phyloP scores from a whole-genome alignment of 2,329 filamentous ascomycete genomes.

The Alternaria sp. region DNA sequence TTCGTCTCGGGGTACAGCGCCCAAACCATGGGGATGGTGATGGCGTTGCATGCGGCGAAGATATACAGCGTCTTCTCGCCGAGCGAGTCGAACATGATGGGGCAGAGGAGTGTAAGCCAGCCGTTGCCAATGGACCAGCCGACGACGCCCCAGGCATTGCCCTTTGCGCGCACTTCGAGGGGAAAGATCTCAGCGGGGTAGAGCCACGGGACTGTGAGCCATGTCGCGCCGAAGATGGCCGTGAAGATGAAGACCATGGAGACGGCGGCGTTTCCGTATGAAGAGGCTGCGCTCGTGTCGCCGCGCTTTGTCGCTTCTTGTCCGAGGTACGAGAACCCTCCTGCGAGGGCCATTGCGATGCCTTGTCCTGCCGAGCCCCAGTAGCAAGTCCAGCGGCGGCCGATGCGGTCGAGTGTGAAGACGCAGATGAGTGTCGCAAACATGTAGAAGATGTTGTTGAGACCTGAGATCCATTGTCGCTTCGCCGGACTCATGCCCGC shows the following conservation, averaged over 20 bases:
- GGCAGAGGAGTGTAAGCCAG: conserved; percentile 59
- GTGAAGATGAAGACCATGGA: conserved; percentile 76
- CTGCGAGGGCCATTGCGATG: conserved; percentile 71
- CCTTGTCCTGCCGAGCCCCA: conserved; percentile 71
- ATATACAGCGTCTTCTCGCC: conserved; percentile 76
- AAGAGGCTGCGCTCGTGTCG: conserved; percentile 55
- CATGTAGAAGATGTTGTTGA: conserved; percentile 63
- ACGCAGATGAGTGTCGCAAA: conserved; percentile 72
- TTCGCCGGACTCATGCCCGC: conserved; percentile 66
- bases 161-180: conserved; percentile 72
- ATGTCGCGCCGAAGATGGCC: conserved; percentile 68
- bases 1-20: conserved; percentile 77
- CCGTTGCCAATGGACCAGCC: conserved; percentile 80
- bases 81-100: conserved; percentile 62
- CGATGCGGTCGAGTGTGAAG: conserved; percentile 73
- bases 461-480: conserved; percentile 51
- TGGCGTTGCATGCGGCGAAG: conserved; percentile 71
- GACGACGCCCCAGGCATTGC: conserved; percentile 77
- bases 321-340: conserved; percentile 65
- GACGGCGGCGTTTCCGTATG: conserved; percentile 69
- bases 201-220: conserved; percentile 64
- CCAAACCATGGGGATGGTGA: conserved; percentile 74
- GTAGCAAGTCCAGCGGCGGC: conserved; percentile 71
- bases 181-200: conserved; percentile 79
- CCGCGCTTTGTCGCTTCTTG: conserved; percentile 57